A percentile compares a stretch with the other conserved stretches of the same genome.
Evolutionary conservation across 2,329 filamentous ascomycete species (phyloP).

Genomic region (Thielaviopsis cerberus): DNA sequence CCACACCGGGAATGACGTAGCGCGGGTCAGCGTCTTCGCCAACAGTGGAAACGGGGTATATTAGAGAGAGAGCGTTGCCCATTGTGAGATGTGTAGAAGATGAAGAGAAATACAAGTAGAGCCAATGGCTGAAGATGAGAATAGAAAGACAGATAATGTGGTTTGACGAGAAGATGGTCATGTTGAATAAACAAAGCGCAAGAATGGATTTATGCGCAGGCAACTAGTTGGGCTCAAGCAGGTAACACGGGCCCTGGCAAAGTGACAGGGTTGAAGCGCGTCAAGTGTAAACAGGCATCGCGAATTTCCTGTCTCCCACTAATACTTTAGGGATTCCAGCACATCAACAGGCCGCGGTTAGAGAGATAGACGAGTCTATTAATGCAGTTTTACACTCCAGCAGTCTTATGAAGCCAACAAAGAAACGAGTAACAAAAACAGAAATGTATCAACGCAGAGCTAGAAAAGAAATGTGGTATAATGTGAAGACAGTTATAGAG

Average conservation of each 20-base stretch:
- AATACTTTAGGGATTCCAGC: not conserved
- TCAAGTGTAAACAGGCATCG: not conserved
- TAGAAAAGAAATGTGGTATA: not conserved
- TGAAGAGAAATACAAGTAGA: not conserved
- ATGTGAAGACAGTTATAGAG: not conserved
- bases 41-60: constrained; percentile 3
- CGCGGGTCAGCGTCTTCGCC: constrained; percentile 1
- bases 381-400: not conserved
- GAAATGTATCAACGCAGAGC: not conserved
- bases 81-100: not conserved
- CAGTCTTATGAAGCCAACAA: not conserved
- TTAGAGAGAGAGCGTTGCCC: constrained; percentile 9
- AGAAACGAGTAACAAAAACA: not conserved
- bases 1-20: constrained; percentile 11
- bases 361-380: too few species aligned
- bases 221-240: too few species aligned
- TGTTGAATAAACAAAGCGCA: not conserved
- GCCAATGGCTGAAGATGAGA: not conserved
- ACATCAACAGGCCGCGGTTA: not conserved
- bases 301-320: not conserved
- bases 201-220: not conserved
- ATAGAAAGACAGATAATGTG: not conserved
- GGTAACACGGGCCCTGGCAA: not conserved
- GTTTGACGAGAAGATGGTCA: not conserved
- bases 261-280: not conserved